These are phyloP conservation scores for Clohesyomyces aquaticus DNA, from an alignment of 495 filamentous ascomycete species.

Conservation along the genomic window DNA sequence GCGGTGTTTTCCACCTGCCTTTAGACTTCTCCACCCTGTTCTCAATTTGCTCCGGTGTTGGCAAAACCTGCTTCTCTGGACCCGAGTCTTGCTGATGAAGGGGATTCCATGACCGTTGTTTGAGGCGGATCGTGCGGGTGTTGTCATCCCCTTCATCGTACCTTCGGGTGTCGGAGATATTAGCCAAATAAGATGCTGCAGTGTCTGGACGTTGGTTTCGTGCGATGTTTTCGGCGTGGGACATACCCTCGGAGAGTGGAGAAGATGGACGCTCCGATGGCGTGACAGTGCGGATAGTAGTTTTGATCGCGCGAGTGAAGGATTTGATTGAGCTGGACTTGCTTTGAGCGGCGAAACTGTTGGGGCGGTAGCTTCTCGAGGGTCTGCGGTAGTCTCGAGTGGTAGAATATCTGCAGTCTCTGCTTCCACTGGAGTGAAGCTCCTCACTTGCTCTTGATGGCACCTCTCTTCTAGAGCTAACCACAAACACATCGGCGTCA, in stretches of 20 bases:
- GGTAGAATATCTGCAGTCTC: conserved; percentile 1
- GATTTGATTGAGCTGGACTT: conserved; percentile 26
- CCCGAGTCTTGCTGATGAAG: neutral
- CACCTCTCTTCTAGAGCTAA: neutral
- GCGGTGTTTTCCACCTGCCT: conserved; percentile 44
- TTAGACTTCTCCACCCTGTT: conserved; percentile 39
- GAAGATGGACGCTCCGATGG: conserved; percentile 7
- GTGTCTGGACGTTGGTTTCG: conserved; percentile 20
- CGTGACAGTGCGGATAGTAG: conserved; percentile 33
- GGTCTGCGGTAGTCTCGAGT: conserved; percentile 5
- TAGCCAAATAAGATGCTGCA: conserved; percentile 3
- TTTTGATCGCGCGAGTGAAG: conserved; percentile 12
- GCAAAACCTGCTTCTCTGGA: conserved; percentile 20
- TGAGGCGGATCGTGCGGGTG: conserved; percentile 10
- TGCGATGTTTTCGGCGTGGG: conserved; percentile 21
- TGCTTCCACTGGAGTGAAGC: conserved; percentile 8
- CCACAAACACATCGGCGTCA: conserved; percentile 22
- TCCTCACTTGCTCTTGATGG: neutral
- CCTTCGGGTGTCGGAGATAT: conserved; percentile 3
- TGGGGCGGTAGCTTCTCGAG: neutral
- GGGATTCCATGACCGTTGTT: neutral
- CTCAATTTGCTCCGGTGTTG: conserved; percentile 40
- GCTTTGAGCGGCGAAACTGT: conserved; percentile 8
- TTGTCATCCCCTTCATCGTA: neutral
- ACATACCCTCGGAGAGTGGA: conserved; percentile 10